Evolutionary conservation across 2,329 filamentous ascomycete species (phyloP).

Genomic region (Trichoderma atrobrunneum): DNA sequence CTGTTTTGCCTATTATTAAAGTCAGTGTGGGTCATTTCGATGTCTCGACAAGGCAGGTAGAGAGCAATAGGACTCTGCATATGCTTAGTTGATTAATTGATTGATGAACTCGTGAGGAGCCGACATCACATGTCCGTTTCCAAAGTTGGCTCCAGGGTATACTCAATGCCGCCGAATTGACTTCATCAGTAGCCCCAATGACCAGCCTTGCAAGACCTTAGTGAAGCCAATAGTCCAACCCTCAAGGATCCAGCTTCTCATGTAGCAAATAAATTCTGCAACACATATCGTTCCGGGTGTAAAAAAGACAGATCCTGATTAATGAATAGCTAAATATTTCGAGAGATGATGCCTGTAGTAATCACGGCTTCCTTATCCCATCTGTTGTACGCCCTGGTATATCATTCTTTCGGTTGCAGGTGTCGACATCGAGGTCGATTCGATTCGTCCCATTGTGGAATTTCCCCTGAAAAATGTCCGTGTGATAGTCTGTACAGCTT

Average conservation of each 20-base stretch:
- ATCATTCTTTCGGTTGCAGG: neutral
- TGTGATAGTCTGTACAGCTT: neutral
- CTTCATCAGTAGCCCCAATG: no score
- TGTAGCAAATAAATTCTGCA: neutral
- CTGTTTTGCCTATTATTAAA: neutral
- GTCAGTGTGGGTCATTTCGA: neutral
- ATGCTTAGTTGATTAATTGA: neutral
- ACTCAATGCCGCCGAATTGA: neutral
- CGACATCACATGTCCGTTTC: neutral
- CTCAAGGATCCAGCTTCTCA: neutral
- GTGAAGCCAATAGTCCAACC: neutral
- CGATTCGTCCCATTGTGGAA: neutral
- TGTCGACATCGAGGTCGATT: neutral
- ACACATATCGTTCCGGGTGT: neutral
- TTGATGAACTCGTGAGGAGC: neutral
- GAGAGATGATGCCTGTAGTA: neutral
- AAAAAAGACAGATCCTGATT: neutral
- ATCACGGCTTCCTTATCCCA: neutral
- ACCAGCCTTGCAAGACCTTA: neutral
- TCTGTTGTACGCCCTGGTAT: conserved; percentile 1
- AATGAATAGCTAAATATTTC: neutral
- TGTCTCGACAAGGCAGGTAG: neutral
- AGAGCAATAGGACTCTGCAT: neutral
- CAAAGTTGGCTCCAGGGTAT: neutral
- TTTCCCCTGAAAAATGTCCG: neutral